phyloP scores from a whole-genome alignment of 805 yeast genomes.

The Hanseniaspora vineae region DNA sequence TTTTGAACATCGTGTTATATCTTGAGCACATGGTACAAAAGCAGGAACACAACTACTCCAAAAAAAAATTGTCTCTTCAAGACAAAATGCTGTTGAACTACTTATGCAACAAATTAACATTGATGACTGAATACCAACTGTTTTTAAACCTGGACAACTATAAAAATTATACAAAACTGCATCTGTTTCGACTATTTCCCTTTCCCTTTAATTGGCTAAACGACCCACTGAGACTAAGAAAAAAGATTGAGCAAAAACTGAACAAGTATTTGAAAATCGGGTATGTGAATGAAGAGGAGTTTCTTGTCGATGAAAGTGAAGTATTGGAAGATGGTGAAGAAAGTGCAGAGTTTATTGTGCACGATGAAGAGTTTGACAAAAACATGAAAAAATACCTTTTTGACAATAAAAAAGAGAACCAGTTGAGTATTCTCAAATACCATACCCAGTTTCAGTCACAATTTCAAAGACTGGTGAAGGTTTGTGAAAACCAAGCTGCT shows the following conservation, averaged over 20 bases:
- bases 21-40: slow-evolving; percentile 10
- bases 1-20: slow-evolving; percentile 25
- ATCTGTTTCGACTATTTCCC: slow-evolving; percentile 40
- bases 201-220: slow-evolving; percentile 59
- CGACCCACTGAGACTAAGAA: slow-evolving; percentile 41
- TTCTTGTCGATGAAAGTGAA: slow-evolving; percentile 3
- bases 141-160: slow-evolving; percentile 47
- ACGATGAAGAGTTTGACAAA: slow-evolving; percentile 8
- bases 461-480: background rate
- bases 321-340: slow-evolving; percentile 5
- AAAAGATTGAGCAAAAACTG: slow-evolving; percentile 21
- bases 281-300: slow-evolving; percentile 11
- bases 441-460: background rate
- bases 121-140: slow-evolving; percentile 43
- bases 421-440: background rate
- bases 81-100: slow-evolving; percentile 33
- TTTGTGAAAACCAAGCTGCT: background rate
- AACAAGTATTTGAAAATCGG: slow-evolving; percentile 16
- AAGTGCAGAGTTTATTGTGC: slow-evolving; percentile 13
- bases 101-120: slow-evolving; percentile 28
- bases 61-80: slow-evolving; percentile 24
- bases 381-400: background rate
- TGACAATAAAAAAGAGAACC: background rate
- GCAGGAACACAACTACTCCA: slow-evolving; percentile 7
- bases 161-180: slow-evolving; percentile 42